A percentile compares a stretch with the other conserved stretches of the same genome.
Evolutionary conservation across 208 protist genomes (phyloP).

Genomic region (Trichomonas tenax): DNA sequence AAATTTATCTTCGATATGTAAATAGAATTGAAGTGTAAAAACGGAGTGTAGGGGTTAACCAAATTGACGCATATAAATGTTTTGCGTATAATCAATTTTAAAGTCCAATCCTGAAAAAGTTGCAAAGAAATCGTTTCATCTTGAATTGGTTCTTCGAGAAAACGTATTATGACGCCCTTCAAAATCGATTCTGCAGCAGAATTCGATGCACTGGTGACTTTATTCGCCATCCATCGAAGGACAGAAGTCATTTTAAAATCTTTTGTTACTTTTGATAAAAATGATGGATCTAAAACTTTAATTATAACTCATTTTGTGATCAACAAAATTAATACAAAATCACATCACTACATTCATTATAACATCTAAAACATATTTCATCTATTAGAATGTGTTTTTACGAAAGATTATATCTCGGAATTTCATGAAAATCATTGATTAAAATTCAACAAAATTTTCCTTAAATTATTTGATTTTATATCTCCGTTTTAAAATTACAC

Average conservation of each 20-base stretch:
- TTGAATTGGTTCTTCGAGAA: slow-evolving; percentile 17
- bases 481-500: too few species aligned
- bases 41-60: not conserved
- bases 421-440: too few species aligned
- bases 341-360: too few species aligned
- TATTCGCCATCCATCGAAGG: not conserved
- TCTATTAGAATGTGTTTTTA: too few species aligned
- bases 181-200: not conserved
- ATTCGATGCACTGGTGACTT: not conserved
- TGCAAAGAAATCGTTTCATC: not conserved
- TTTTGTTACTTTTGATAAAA: not conserved
- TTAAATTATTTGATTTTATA: too few species aligned
- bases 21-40: not conserved
- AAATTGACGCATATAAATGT: not conserved
- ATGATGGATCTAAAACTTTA: too few species aligned
- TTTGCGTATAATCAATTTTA: not conserved
- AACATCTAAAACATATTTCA: too few species aligned
- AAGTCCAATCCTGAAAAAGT: slow-evolving; percentile 11
- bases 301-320: too few species aligned
- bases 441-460: too few species aligned
- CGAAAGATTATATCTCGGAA: too few species aligned
- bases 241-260: not conserved
- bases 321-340: too few species aligned
- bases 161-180: not conserved
- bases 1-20: not conserved